phyloP scores from a whole-genome alignment of 805 yeast genomes.

The Candida silvatica region DNA sequence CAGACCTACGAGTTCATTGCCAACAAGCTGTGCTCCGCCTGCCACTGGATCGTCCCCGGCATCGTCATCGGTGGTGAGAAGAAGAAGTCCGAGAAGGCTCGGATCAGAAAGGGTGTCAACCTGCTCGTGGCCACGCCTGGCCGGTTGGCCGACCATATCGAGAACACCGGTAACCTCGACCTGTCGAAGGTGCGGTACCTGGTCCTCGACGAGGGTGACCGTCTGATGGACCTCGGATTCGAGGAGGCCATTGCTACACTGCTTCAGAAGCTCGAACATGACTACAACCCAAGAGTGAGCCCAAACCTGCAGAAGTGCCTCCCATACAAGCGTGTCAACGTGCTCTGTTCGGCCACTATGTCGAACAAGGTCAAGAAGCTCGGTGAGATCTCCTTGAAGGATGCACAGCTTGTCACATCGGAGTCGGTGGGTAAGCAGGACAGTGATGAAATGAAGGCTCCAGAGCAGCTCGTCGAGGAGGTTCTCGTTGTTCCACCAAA shows the following conservation, averaged over 20 bases:
- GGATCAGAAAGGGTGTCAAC: constrained; percentile 92
- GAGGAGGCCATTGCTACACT: constrained; percentile 86
- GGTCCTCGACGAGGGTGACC: constrained; percentile 95
- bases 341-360: constrained; percentile 92
- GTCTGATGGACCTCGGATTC: constrained; percentile 91
- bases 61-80: constrained; percentile 97
- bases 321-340: constrained; percentile 65
- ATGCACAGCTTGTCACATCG: constrained; percentile 59
- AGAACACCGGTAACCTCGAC: constrained; percentile 72
- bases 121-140: constrained; percentile 98
- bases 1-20: constrained; percentile 84
- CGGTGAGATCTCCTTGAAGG: constrained; percentile 66
- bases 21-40: constrained; percentile 51
- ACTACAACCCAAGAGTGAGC: constrained; percentile 21
- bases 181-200: constrained; percentile 72
- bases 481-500: constrained; percentile 88
- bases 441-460: constrained; percentile 43
- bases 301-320: constrained; percentile 25
- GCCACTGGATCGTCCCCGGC: constrained; percentile 90
- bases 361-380: constrained; percentile 71
- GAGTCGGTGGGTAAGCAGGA: constrained; percentile 10
- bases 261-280: constrained; percentile 45
- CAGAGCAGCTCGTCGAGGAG: constrained; percentile 83
- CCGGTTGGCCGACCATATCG: constrained; percentile 87
- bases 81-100: constrained; percentile 93